Percentiles rank a stretch among this genome's conserved stretches.
Evolutionary conservation across 1,284 basidiomycete genomes (phyloP).

Genomic region (Trichosporon ovoides): DNA sequence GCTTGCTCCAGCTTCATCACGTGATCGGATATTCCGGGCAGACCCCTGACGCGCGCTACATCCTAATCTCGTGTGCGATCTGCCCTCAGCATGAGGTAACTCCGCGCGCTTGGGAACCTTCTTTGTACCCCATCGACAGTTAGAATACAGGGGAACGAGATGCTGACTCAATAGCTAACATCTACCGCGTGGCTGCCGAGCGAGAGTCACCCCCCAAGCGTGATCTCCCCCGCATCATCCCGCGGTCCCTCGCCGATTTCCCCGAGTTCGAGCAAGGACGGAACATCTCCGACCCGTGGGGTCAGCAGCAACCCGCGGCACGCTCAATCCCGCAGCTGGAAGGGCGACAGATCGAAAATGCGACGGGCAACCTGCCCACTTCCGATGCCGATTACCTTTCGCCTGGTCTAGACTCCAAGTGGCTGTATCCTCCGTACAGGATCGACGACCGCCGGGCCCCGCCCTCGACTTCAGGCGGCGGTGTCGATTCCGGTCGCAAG

Average conservation of each 20-base stretch:
- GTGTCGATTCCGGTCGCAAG: constrained; percentile 18
- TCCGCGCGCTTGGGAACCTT: too few species aligned
- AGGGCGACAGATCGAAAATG: neutral
- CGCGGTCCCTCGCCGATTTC: constrained; percentile 14
- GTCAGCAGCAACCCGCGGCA: neutral
- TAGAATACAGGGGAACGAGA: too few species aligned
- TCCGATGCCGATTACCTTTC: constrained; percentile 21
- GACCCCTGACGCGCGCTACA: too few species aligned
- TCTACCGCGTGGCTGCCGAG: constrained; percentile 22
- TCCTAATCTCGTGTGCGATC: too few species aligned
- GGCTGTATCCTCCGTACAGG: constrained; percentile 30
- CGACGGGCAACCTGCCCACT: constrained; percentile 4
- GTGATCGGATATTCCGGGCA: too few species aligned
- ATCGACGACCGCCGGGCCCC: constrained; percentile 25
- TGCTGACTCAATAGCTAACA: constrained; percentile 18
- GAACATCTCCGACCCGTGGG: constrained; percentile 22
- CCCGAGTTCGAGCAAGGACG: constrained; percentile 15
- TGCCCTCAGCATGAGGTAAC: too few species aligned
- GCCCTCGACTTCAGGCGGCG: constrained; percentile 18
- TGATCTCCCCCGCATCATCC: constrained; percentile 16
- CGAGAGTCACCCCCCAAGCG: constrained; percentile 19
- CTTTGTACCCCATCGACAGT: too few species aligned
- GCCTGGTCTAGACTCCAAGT: constrained; percentile 22
- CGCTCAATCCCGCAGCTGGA: neutral
- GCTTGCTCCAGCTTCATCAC: too few species aligned